Percentiles rank a stretch among this genome's conserved stretches.
These are phyloP conservation scores for Yarrowia porcina DNA, from an alignment of 805 yeast genomes.

Conservation along the genomic window DNA sequence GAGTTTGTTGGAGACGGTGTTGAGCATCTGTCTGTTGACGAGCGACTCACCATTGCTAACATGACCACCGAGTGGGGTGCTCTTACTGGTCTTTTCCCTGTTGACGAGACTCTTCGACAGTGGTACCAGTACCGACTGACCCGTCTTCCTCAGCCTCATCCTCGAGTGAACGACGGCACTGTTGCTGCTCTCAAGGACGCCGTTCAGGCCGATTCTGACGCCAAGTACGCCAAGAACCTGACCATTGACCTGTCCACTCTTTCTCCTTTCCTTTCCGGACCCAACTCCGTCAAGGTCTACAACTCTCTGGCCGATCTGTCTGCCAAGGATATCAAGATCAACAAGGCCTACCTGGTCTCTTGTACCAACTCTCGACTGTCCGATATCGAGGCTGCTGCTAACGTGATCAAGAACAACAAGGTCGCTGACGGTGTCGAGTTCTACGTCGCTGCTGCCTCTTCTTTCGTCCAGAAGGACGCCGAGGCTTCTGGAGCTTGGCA, in stretches of 20 bases:
- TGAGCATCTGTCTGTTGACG: conserved; percentile 66
- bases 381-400: conserved; percentile 93
- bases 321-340: conserved; percentile 65
- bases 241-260: conserved; percentile 74
- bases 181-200: conserved; percentile 52
- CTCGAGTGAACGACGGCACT: conserved; percentile 68
- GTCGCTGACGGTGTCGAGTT: conserved; percentile 89
- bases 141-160: conserved; percentile 67
- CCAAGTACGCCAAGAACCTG: conserved; percentile 84
- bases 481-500: conserved; percentile 92
- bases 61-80: conserved; percentile 99
- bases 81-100: conserved; percentile 94
- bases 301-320: conserved; percentile 74
- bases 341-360: conserved; percentile 96
- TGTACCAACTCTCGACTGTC: conserved; percentile 94
- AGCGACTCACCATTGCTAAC: conserved; percentile 88
- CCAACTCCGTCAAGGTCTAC: conserved; percentile 92
- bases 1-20: conserved; percentile 88
- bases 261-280: conserved; percentile 91
- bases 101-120: conserved; percentile 69
- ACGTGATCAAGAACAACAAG: conserved; percentile 73
- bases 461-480: conserved; percentile 89
- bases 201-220: conserved; percentile 64
- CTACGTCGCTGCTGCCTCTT: conserved; percentile 96
- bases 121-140: conserved; percentile 70